Percentiles rank a stretch among this genome's conserved stretches.
phyloP scores from a whole-genome alignment of 495 filamentous ascomycete species.

The Bacidia gigantensis region DNA sequence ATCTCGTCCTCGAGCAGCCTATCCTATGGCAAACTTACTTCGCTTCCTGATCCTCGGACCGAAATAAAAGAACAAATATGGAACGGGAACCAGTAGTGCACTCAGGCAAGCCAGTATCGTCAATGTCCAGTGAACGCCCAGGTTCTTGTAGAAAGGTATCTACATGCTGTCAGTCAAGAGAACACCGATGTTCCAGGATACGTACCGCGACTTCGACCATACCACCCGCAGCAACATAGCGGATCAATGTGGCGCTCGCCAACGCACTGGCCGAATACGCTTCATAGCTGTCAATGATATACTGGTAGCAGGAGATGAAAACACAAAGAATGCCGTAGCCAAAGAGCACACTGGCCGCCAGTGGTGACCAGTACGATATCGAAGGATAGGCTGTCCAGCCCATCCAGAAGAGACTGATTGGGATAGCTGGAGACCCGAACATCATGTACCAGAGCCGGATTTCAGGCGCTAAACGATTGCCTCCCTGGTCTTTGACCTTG shows the following conservation, averaged over 20 bases:
- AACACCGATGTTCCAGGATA: background rate
- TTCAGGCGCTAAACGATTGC: conserved; percentile 35
- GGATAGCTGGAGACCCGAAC: conserved; percentile 40
- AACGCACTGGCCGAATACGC: conserved; percentile 32
- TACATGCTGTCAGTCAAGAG: no score
- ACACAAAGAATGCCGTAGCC: conserved; percentile 40
- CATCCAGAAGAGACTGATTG: conserved; percentile 49
- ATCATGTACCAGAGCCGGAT: conserved; percentile 46
- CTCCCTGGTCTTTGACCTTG: conserved; percentile 22
- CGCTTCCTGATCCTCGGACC: conserved; percentile 32
- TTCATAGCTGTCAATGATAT: conserved; percentile 43
- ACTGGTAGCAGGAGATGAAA: conserved; percentile 40
- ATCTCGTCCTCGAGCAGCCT: background rate
- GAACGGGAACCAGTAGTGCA: conserved; percentile 36
- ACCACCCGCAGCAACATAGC: conserved; percentile 37
- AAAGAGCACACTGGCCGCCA: conserved; percentile 35
- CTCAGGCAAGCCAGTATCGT: conserved; percentile 41
- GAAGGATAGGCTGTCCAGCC: conserved; percentile 38
- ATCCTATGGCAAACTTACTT: conserved; percentile 30
- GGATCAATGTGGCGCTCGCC: conserved; percentile 35
- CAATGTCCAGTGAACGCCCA: conserved; percentile 43
- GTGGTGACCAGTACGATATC: conserved; percentile 42
- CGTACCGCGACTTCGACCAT: conserved; percentile 22
- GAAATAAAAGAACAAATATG: conserved; percentile 39
- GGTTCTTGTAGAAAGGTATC: conserved; percentile 38